A percentile compares a stretch with the other conserved stretches of the same genome.
Conservation (phyloP, 768 basidiomycete genomes). For the Boletus insuetus region DNA sequence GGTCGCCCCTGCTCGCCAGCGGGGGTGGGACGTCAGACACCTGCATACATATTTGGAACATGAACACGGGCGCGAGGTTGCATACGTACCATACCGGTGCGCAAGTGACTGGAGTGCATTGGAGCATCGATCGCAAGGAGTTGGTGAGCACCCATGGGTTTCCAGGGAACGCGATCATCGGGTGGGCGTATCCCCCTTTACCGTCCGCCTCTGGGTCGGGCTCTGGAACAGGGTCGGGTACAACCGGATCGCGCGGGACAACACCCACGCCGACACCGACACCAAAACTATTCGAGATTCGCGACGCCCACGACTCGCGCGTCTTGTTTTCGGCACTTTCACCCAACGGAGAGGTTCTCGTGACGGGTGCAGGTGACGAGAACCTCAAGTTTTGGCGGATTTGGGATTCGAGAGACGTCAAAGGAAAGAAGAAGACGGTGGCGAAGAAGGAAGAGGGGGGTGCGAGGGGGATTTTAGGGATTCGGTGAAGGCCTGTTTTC, state of each 20-base stretch:
- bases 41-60: conserved; percentile 88
- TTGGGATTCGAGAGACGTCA: conserved; percentile 58
- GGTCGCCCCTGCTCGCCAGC: conserved; percentile 87
- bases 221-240: conserved; percentile 38
- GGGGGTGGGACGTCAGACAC: conserved; percentile 96
- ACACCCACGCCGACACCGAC: conserved; percentile 14
- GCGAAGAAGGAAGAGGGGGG: conserved; percentile 35
- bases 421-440: conserved; percentile 30
- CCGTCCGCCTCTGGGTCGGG: conserved; percentile 54
- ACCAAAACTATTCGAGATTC: conserved; percentile 49
- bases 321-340: conserved; percentile 83
- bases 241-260: conserved; percentile 12
- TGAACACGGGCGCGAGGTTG: conserved; percentile 86
- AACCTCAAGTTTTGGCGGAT: conserved; percentile 96
- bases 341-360: conserved; percentile 89
- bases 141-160: conserved; percentile 92
- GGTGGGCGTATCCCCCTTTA: conserved; percentile 73
- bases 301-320: conserved; percentile 90
- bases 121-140: conserved; percentile 86
- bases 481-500: conserved; percentile 27
- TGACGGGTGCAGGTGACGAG: conserved; percentile 92
- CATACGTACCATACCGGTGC: conserved; percentile 84
- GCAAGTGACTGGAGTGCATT: conserved; percentile 90
- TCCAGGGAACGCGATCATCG: conserved; percentile 80
- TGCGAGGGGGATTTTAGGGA: conserved; percentile 33